Percentiles rank a stretch among this genome's conserved stretches.
Conservation (phyloP, 2,329 filamentous ascomycete species). For the Cryphonectria japonica region DNA sequence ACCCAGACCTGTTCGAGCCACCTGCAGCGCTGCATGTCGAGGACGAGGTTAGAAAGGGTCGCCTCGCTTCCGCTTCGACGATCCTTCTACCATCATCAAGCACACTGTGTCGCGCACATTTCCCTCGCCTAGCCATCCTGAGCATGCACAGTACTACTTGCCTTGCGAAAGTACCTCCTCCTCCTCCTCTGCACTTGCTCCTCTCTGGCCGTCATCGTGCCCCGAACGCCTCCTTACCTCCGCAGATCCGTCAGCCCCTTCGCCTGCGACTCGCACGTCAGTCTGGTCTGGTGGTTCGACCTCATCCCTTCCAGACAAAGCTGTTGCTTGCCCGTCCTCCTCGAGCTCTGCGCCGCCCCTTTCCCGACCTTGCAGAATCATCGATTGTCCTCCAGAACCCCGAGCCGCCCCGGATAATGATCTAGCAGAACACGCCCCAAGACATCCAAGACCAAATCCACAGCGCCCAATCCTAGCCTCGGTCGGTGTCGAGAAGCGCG, state of each 20-base stretch:
- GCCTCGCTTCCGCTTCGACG: constrained; percentile 4
- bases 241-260: constrained; percentile 20
- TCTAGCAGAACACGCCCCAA: not conserved
- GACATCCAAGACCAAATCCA: not conserved
- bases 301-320: not conserved
- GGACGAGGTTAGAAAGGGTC: not conserved
- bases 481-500: not conserved
- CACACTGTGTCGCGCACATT: constrained; percentile 13
- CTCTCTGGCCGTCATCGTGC: not conserved
- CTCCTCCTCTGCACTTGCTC: constrained; percentile 5
- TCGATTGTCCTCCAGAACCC: not conserved
- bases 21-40: constrained; percentile 3
- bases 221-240: constrained; percentile 21
- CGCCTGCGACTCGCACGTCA: not conserved
- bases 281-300: not conserved
- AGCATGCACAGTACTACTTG: constrained; percentile 2
- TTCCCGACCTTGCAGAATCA: not conserved
- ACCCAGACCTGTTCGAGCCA: constrained; percentile 9
- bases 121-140: constrained; percentile 1
- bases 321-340: not conserved
- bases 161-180: constrained; percentile 8
- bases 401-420: not conserved
- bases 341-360: not conserved
- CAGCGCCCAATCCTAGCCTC: not conserved
- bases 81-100: constrained; percentile 4